Evolutionary conservation across 148 eudicot species (phyloP).

Genomic region (Rhododendron ovatum): DNA sequence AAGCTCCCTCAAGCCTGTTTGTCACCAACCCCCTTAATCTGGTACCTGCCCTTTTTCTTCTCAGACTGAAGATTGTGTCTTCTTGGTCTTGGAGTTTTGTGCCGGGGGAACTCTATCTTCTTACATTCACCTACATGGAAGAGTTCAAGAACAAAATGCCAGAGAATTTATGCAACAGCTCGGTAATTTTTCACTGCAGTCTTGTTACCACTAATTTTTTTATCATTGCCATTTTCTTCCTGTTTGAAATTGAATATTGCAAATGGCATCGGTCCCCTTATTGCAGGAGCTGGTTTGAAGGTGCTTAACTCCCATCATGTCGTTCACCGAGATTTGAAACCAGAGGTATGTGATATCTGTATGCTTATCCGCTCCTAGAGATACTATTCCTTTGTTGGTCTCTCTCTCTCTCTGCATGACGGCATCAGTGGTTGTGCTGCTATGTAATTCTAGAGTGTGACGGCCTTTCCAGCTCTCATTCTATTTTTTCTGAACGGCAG

Average conservation of each 20-base stretch:
- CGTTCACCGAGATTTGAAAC: constrained; percentile 48
- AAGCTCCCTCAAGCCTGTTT: not conserved
- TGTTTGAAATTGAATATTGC: not conserved
- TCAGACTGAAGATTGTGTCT: constrained; percentile 34
- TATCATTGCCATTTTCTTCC: not conserved
- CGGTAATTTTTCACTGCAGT: constrained; percentile 17
- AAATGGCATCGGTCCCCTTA: not conserved
- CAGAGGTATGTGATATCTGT: constrained; percentile 29
- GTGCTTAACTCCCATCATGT: constrained; percentile 28
- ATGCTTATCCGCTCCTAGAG: not conserved
- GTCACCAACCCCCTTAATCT: not conserved
- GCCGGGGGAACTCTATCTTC: constrained; percentile 46
- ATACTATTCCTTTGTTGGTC: not conserved
- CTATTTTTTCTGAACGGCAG: not conserved
- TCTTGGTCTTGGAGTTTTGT: constrained; percentile 46
- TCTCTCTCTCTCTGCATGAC: not conserved
- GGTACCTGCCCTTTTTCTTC: not conserved
- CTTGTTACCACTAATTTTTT: not conserved
- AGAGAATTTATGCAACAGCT: constrained; percentile 41
- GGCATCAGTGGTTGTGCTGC: not conserved
- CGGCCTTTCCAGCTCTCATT: not conserved
- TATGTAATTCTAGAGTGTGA: not conserved
- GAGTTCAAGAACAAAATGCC: constrained; percentile 34
- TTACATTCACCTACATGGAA: constrained; percentile 34
- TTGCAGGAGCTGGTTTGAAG: constrained; percentile 47